phyloP scores from a whole-genome alignment of 148 eudicot species.

The Rheum nobile region DNA sequence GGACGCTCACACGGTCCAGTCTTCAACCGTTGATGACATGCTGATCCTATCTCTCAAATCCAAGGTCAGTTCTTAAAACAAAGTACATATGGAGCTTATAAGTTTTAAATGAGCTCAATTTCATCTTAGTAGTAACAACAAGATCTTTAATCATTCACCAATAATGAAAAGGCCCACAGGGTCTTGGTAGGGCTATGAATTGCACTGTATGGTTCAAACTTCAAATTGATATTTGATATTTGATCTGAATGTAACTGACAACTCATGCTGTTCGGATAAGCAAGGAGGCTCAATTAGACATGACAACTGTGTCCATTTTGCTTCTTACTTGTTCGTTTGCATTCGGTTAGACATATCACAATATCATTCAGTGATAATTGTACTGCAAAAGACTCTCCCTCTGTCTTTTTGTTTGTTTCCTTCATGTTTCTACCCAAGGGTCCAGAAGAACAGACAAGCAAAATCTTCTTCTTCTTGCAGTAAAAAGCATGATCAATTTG shows the following conservation, averaged over 20 bases:
- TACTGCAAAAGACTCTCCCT: not conserved
- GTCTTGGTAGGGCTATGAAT: not conserved
- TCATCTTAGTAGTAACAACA: too few species aligned
- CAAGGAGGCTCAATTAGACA: too few species aligned
- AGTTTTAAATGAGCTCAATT: not conserved
- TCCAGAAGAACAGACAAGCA: not conserved
- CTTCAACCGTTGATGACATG: constrained; percentile 32
- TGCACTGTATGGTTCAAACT: not conserved
- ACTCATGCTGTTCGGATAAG: not conserved
- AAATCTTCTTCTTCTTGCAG: not conserved
- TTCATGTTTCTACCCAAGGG: not conserved
- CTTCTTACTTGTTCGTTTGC: not conserved
- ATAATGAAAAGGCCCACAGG: not conserved
- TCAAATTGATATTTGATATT: too few species aligned
- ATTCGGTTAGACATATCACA: not conserved
- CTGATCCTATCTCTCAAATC: constrained; percentile 34
- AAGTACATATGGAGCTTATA: not conserved
- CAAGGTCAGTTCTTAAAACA: constrained; percentile 26
- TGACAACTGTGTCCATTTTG: not conserved
- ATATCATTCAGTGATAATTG: not conserved
- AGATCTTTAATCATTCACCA: not conserved
- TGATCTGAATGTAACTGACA: not conserved
- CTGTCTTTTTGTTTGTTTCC: not conserved
- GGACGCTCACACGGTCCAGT: constrained; percentile 40
- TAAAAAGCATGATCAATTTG: not conserved